These are phyloP conservation scores for Gaeumannomyces sp. DNA, from an alignment of 2,329 filamentous ascomycete species.

Conservation along the genomic window DNA sequence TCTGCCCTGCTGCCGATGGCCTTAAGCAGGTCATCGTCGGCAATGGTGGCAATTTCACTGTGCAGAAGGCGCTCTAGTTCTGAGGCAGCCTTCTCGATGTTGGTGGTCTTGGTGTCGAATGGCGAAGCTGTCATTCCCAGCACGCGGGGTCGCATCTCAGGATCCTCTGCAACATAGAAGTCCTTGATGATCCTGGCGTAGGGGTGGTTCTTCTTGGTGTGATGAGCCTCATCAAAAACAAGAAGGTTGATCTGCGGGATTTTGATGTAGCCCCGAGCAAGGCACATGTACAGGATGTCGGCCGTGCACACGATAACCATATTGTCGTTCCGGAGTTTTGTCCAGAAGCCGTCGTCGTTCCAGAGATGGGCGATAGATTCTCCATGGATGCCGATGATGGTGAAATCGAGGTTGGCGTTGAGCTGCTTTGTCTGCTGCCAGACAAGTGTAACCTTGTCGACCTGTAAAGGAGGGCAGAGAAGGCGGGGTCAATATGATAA, in stretches of 20 bases:
- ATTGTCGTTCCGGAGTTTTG: conserved; percentile 50
- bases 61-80: conserved; percentile 73
- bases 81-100: conserved; percentile 58
- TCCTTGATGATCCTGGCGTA: conserved; percentile 89
- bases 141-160: conserved; percentile 59
- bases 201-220: conserved; percentile 87
- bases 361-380: conserved; percentile 46
- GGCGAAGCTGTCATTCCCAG: conserved; percentile 98
- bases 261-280: conserved; percentile 70
- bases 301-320: conserved; percentile 92
- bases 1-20: background rate
- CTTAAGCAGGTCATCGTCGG: conserved; percentile 29
- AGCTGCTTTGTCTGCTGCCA: conserved; percentile 85
- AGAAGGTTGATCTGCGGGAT: conserved; percentile 84
- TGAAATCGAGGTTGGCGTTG: conserved; percentile 70
- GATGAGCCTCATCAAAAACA: conserved; percentile 94
- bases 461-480: conserved; percentile 30
- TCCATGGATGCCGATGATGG: conserved; percentile 69
- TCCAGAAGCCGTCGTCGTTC: conserved; percentile 39
- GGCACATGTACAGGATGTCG: conserved; percentile 72
- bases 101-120: conserved; percentile 74
- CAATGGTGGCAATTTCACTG: conserved; percentile 73
- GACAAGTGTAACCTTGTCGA: conserved; percentile 83
- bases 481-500: background rate
- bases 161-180: conserved; percentile 58